phyloP scores from a whole-genome alignment of 1,139 yeast genomes.

The Yamadazyma dendronema region DNA sequence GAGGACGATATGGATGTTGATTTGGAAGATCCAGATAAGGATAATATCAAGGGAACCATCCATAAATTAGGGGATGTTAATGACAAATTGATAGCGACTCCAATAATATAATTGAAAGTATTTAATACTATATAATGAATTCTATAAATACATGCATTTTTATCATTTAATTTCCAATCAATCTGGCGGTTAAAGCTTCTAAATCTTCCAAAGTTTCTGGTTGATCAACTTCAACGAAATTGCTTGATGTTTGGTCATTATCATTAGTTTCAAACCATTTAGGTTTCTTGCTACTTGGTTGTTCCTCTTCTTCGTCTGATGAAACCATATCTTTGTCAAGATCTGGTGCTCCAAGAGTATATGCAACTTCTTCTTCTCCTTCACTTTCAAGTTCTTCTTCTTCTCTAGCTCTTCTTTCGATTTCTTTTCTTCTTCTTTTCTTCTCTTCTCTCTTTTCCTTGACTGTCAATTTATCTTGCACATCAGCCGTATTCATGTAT shows the following conservation, averaged over 20 bases:
- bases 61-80: conserved; percentile 62
- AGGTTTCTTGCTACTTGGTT: conserved; percentile 50
- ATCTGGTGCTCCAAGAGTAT: conserved; percentile 30
- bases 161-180: conserved; percentile 28
- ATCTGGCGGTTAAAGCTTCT: conserved; percentile 82
- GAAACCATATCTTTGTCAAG: conserved; percentile 50
- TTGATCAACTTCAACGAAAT: conserved; percentile 71
- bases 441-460: conserved; percentile 80
- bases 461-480: conserved; percentile 78
- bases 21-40: conserved; percentile 34
- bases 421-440: conserved; percentile 84
- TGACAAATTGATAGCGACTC: conserved; percentile 56
- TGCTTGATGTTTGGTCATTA: conserved; percentile 22
- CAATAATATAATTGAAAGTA: conserved; percentile 24
- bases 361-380: conserved; percentile 27
- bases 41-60: conserved; percentile 34
- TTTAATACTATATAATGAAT: too few relatives aligned
- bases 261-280: conserved; percentile 56
- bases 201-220: conserved; percentile 91
- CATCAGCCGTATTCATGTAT: conserved; percentile 69
- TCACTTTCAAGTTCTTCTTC: conserved; percentile 25
- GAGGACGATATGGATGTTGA: conserved; percentile 20
- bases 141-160: too few relatives aligned
- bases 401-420: conserved; percentile 52
- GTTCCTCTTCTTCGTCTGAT: conserved; percentile 28